phyloP scores from a whole-genome alignment of 2,329 filamentous ascomycete species.

The Diplocarpon mali region DNA sequence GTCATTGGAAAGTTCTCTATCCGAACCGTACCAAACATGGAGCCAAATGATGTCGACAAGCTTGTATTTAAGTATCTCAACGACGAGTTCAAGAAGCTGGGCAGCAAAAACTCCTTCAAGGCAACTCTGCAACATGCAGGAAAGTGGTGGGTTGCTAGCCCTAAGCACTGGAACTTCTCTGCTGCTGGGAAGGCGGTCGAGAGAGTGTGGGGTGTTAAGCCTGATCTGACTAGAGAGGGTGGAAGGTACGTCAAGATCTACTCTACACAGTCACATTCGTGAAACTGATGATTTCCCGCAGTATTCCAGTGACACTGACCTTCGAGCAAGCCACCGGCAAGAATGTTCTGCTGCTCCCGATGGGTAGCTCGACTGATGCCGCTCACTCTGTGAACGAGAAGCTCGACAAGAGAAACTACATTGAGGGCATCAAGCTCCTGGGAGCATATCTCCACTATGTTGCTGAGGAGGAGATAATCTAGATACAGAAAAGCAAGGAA shows the following conservation, averaged over 20 bases:
- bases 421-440: slow-evolving; percentile 92
- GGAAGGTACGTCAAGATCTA: slow-evolving; percentile 50
- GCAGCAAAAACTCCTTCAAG: slow-evolving; percentile 84
- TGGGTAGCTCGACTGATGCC: slow-evolving; percentile 94
- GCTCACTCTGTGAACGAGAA: slow-evolving; percentile 99
- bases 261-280: background rate
- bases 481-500: background rate
- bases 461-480: slow-evolving; percentile 64
- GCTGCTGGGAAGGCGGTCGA: slow-evolving; percentile 94
- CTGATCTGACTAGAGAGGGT: slow-evolving; percentile 92
- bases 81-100: slow-evolving; percentile 73
- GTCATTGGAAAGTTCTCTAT: slow-evolving; percentile 98
- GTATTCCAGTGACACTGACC: slow-evolving; percentile 91
- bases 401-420: slow-evolving; percentile 93
- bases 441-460: slow-evolving; percentile 95
- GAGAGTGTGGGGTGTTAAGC: slow-evolving; percentile 84
- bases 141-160: slow-evolving; percentile 98
- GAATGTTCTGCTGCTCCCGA: slow-evolving; percentile 89
- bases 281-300: slow-evolving; percentile 29
- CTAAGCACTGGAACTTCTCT: slow-evolving; percentile 97
- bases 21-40: slow-evolving; percentile 95
- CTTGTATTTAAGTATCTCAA: slow-evolving; percentile 76
- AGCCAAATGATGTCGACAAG: slow-evolving; percentile 78
- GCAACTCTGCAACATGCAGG: slow-evolving; percentile 77
- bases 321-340: slow-evolving; percentile 97